phyloP scores from a whole-genome alignment of 805 yeast species.

The Saccharomycopsis javanensis region DNA sequence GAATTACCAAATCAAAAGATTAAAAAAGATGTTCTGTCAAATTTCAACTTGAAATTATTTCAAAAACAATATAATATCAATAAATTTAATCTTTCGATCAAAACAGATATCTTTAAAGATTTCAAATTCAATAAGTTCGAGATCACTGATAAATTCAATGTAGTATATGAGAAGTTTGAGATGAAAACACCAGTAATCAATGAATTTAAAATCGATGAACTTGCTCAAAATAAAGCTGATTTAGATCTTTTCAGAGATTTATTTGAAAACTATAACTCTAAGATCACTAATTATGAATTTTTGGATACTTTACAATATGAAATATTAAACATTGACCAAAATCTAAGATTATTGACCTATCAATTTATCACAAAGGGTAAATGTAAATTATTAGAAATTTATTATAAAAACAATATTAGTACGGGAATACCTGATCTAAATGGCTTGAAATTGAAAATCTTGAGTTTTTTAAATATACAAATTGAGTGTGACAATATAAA shows the following conservation, averaged over 20 bases:
- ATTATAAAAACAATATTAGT: background rate
- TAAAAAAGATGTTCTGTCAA: constrained; percentile 13
- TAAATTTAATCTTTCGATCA: constrained; percentile 17
- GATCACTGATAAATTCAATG: constrained; percentile 10
- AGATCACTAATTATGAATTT: background rate
- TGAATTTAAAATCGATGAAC: constrained; percentile 1
- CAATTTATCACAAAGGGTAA: background rate
- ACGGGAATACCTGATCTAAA: background rate
- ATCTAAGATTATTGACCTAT: background rate
- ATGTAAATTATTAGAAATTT: background rate
- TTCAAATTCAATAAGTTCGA: constrained; percentile 13
- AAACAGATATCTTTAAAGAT: constrained; percentile 17
- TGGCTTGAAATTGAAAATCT: background rate
- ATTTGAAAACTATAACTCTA: background rate
- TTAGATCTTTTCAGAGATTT: background rate
- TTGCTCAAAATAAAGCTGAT: background rate
- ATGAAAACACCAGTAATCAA: constrained; percentile 16
- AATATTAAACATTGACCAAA: background rate
- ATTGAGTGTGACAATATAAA: constrained; percentile 2
- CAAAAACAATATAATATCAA: constrained; percentile 18
- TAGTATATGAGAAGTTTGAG: constrained; percentile 6
- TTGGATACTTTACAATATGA: constrained; percentile 1
- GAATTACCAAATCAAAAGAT: constrained; percentile 9
- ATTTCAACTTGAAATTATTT: constrained; percentile 14
- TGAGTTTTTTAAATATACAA: background rate